phyloP scores from a whole-genome alignment of 192 early-diverging fungal species.

The Lobosporangium transversale region DNA sequence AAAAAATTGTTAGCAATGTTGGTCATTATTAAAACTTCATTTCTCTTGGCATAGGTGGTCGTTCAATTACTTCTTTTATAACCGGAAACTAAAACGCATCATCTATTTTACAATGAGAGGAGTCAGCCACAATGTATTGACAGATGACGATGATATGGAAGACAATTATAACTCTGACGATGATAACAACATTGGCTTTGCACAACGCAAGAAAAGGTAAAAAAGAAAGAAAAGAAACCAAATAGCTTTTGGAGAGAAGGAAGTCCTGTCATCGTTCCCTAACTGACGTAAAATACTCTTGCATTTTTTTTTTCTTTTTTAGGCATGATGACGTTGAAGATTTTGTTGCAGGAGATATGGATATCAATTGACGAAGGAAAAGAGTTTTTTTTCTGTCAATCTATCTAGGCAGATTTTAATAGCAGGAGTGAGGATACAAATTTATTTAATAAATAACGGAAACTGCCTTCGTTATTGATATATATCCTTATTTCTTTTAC shows the following conservation, averaged over 20 bases:
- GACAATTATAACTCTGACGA: conserved; percentile 35
- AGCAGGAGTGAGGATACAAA: too few species aligned
- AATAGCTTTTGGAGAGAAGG: too few species aligned
- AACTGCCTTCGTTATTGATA: too few species aligned
- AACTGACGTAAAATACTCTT: too few species aligned
- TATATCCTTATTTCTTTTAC: too few species aligned
- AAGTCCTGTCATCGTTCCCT: too few species aligned
- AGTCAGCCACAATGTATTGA: conserved; percentile 69
- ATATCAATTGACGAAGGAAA: conserved; percentile 10
- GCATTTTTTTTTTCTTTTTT: background rate
- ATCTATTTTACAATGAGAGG: conserved; percentile 93
- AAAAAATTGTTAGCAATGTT: too few species aligned
- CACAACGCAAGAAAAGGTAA: conserved; percentile 26
- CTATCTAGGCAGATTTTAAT: too few species aligned
- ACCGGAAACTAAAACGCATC: conserved; percentile 89
- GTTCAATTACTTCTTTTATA: conserved; percentile 98
- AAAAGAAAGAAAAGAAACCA: conserved; percentile 1
- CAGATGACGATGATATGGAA: conserved; percentile 27
- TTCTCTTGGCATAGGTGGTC: conserved; percentile 75
- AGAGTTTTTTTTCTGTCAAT: too few species aligned
- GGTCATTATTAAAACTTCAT: too few species aligned
- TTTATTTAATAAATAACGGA: too few species aligned
- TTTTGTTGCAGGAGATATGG: conserved; percentile 40
- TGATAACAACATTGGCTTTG: conserved; percentile 25
- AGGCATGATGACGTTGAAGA: conserved; percentile 16